Evolutionary conservation across 164 flowering plant genomes (phyloP).

Genomic region (Saururus chinensis): DNA sequence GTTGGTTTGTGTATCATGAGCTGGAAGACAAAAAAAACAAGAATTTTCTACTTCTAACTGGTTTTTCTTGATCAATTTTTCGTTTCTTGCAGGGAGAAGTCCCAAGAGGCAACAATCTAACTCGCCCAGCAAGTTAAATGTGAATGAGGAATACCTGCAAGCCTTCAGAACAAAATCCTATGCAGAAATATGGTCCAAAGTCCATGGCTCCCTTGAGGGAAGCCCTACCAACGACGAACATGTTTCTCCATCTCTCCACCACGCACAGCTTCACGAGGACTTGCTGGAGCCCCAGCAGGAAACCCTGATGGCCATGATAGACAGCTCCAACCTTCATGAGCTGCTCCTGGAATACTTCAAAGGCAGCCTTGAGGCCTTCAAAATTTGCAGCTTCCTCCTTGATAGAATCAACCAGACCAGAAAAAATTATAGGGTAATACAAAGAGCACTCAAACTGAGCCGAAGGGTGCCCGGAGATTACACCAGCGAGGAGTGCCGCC

Average conservation of each 20-base stretch:
- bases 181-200: conserved; percentile 46
- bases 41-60: background rate
- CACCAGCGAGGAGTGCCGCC: conserved; percentile 12
- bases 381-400: conserved; percentile 42
- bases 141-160: conserved; percentile 61
- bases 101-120: conserved; percentile 2
- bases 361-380: conserved; percentile 45
- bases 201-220: conserved; percentile 24
- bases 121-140: conserved; percentile 35
- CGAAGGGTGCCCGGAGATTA: conserved; percentile 8
- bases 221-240: background rate
- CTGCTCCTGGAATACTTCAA: conserved; percentile 50
- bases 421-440: conserved; percentile 24
- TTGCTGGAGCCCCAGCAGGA: conserved; percentile 54
- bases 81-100: conserved; percentile 1
- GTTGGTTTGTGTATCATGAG: too few species aligned
- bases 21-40: background rate
- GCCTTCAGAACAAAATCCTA: conserved; percentile 78
- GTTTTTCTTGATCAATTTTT: background rate
- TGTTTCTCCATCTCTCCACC: conserved; percentile 2
- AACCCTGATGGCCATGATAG: conserved; percentile 22
- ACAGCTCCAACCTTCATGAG: conserved; percentile 20
- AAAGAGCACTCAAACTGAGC: conserved; percentile 23
- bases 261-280: conserved; percentile 15
- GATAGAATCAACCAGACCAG: conserved; percentile 41